These are phyloP conservation scores for Solanum lignicaule DNA, from an alignment of 257 asterid genomes.

Conservation along the genomic window DNA sequence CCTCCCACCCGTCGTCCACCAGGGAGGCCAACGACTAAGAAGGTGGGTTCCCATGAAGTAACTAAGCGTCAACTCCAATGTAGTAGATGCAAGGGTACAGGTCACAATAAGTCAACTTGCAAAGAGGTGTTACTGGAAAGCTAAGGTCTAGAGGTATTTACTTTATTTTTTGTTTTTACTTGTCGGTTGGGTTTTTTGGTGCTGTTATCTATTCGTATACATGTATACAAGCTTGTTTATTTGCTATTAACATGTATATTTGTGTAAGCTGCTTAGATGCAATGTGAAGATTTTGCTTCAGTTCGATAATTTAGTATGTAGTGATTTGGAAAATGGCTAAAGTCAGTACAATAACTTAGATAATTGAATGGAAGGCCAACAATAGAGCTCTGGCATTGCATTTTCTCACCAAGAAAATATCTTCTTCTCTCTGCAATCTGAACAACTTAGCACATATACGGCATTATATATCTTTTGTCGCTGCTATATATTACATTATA, in stretches of 20 bases:
- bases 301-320: neutral
- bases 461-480: neutral
- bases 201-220: neutral
- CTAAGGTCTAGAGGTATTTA: conserved; percentile 12
- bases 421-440: neutral
- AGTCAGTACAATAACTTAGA: neutral
- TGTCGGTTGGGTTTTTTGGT: neutral
- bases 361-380: neutral
- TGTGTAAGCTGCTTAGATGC: neutral
- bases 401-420: neutral
- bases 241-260: neutral
- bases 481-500: neutral
- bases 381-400: neutral
- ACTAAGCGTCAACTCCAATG: conserved; percentile 80
- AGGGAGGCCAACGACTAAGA: conserved; percentile 76
- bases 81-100: conserved; percentile 87
- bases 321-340: neutral
- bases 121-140: conserved; percentile 61
- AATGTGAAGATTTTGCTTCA: neutral
- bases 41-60: conserved; percentile 46
- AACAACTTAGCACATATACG: neutral
- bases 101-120: conserved; percentile 92
- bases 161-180: neutral
- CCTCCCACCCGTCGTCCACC: conserved; percentile 95
- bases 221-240: neutral